Evolutionary conservation across 176 grass and related monocot species (phyloP).

Genomic region (Rhynchospora breviuscula): DNA sequence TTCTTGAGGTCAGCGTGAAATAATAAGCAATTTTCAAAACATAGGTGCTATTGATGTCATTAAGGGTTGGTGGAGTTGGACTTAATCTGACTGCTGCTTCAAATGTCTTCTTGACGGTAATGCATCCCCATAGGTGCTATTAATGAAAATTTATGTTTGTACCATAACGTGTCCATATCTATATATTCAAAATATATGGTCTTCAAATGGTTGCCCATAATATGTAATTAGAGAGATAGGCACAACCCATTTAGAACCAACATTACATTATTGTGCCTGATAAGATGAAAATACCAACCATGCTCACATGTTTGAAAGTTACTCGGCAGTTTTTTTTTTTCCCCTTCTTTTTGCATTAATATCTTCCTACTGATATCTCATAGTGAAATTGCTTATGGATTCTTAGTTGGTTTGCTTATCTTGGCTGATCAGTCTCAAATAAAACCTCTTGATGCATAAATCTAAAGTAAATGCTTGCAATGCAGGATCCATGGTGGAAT

Average conservation of each 20-base stretch:
- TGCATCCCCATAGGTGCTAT: too few relatives aligned
- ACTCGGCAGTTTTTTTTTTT: neutral
- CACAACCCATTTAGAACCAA: neutral
- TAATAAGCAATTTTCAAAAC: constrained; percentile 26
- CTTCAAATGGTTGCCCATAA: neutral
- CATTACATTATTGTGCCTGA: neutral
- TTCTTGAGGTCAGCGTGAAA: neutral
- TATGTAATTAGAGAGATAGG: neutral
- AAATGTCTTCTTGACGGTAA: constrained; percentile 88
- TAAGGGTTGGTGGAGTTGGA: constrained; percentile 78
- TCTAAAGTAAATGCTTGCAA: neutral
- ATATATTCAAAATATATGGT: neutral
- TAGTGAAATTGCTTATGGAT: neutral
- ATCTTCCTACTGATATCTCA: neutral
- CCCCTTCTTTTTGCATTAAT: neutral
- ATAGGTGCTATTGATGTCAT: constrained; percentile 72
- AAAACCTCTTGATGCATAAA: neutral
- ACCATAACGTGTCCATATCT: neutral
- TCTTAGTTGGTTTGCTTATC: neutral
- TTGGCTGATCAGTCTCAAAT: neutral
- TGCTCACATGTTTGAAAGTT: neutral
- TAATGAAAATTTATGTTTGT: neutral
- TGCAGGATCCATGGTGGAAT: constrained; percentile 98
- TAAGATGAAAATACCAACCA: neutral
- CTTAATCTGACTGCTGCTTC: constrained; percentile 89